Evolutionary conservation across 345 rosid species (phyloP), one percentile per base, ranked within the genome.

Genomic region (Lumnitzera racemosa): DNA sequence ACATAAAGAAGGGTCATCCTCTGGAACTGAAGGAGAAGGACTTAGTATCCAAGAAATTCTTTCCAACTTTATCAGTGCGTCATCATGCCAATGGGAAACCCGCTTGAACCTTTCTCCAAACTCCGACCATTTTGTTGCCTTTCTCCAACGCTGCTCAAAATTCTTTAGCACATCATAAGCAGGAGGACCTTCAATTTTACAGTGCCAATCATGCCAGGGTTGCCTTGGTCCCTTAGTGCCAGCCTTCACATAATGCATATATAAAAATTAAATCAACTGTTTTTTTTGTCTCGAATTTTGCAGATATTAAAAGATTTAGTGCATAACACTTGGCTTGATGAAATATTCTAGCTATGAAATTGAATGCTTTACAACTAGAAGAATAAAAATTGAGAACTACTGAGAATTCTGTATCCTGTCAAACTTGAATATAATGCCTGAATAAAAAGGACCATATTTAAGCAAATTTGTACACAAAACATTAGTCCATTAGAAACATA

Each of bases 121-220:
- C 70, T 82, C 88, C 3, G 84, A 76, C 90, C 90, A 82, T 69
- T 36, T 88, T 36, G 91, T 69, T 17, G 96, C 97, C 69, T 89
- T 90, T 67, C 59, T 83, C 97, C 97, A 90, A 27, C 97, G 87
- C 76, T 90, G 94, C 78, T 90, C 97, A 59, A 90, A 90, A 71
- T 90, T 90, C 50, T 71, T 76, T 24, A 87, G 96, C 56, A 90
- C 77, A 48, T 90, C 97, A 62, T 87, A 90, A 46, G 97, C 96
- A 61, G 97, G 94, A n/a, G 97, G 96, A 11, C 97, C 97, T 72
- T 90, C 96, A 49, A 90, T 70, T 70, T 77, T 86, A 79, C 96
- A 90, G 61, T 90, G 97, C 68, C 80, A 74, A 64, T 90, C 97
- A 72, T 88, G 94, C 96, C 97, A 86, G 4, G 96, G 97, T 72